Conservation (phyloP, 2,329 filamentous ascomycete genomes). For the Exophiala spinifera region DNA sequence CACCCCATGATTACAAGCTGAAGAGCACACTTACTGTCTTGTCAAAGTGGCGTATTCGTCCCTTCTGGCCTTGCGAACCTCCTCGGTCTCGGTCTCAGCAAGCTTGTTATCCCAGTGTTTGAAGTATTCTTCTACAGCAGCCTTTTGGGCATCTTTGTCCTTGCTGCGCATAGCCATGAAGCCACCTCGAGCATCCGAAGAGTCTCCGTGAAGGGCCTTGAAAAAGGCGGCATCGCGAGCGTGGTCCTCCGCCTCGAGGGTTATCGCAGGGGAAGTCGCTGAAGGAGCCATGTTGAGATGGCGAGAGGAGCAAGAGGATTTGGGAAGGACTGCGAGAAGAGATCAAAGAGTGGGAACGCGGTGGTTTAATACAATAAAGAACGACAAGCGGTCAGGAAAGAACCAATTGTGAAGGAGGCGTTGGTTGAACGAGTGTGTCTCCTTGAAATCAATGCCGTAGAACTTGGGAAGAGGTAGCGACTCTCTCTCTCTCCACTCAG, state of each 20-base stretch:
- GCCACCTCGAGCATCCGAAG: slow-evolving; percentile 66
- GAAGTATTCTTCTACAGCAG: slow-evolving; percentile 87
- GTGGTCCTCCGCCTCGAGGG: slow-evolving; percentile 78
- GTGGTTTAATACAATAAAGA: neutral
- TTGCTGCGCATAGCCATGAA: slow-evolving; percentile 80
- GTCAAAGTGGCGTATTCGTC: slow-evolving; percentile 91
- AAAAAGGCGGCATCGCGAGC: slow-evolving; percentile 85
- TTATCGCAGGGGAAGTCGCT: slow-evolving; percentile 30
- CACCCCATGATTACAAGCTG: slow-evolving; percentile 25
- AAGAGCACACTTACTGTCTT: slow-evolving; percentile 67
- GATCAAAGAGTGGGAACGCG: neutral
- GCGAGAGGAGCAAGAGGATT: neutral
- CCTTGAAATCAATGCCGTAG: neutral
- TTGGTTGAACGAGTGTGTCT: neutral
- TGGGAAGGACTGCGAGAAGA: neutral
- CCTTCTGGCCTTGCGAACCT: slow-evolving; percentile 74
- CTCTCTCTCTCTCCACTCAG: neutral
- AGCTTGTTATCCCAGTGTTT: slow-evolving; percentile 92
- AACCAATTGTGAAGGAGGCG: neutral
- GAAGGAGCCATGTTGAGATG: slow-evolving; percentile 48
- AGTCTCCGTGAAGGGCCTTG: slow-evolving; percentile 78
- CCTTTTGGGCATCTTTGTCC: slow-evolving; percentile 72
- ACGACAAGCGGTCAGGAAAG: neutral
- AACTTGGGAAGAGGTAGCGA: neutral
- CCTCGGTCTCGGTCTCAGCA: slow-evolving; percentile 75